Conservation (phyloP, 768 basidiomycete species). For the Leccinum imitatum region DNA sequence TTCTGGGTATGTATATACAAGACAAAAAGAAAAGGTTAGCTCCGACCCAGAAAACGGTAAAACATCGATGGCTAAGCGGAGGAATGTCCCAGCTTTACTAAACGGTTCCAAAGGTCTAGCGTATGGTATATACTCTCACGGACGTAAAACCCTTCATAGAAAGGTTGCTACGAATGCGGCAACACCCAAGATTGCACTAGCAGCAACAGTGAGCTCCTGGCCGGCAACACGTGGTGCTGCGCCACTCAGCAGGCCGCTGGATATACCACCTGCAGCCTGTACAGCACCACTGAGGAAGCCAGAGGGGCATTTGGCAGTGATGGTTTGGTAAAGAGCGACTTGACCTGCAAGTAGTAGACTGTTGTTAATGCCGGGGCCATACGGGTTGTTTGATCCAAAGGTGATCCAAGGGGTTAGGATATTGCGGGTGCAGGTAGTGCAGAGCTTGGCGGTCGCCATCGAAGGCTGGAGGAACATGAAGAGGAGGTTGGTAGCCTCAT, state of each 20-base stretch:
- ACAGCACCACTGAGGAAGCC: slow-evolving; percentile 69
- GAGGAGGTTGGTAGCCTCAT: slow-evolving; percentile 58
- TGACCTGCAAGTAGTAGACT: slow-evolving; percentile 71
- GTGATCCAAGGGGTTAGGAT: slow-evolving; percentile 74
- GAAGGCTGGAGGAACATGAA: slow-evolving; percentile 75
- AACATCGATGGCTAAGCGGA: slow-evolving; percentile 12
- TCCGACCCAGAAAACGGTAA: slow-evolving; percentile 8
- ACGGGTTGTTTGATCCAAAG: slow-evolving; percentile 70
- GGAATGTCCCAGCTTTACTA: slow-evolving; percentile 24
- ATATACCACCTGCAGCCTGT: slow-evolving; percentile 64
- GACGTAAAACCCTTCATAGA: slow-evolving; percentile 17
- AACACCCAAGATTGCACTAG: slow-evolving; percentile 35
- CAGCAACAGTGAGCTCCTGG: slow-evolving; percentile 28
- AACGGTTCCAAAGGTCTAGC: slow-evolving; percentile 19
- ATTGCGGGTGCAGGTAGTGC: slow-evolving; percentile 79
- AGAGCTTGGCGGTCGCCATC: slow-evolving; percentile 54
- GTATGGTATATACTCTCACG: slow-evolving; percentile 21
- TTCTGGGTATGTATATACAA: slow-evolving; percentile 28
- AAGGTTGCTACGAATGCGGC: slow-evolving; percentile 34
- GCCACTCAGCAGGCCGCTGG: slow-evolving; percentile 34
- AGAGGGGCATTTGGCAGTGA: slow-evolving; percentile 63
- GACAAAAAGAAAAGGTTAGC: slow-evolving; percentile 10
- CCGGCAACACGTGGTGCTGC: slow-evolving; percentile 27
- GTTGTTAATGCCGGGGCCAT: slow-evolving; percentile 68
- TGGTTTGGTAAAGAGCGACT: slow-evolving; percentile 57